A percentile compares a stretch with the other conserved stretches of the same genome.
These are phyloP conservation scores for Psilocybe cubensis DNA, from an alignment of 768 basidiomycete genomes.

Conservation along the genomic window DNA sequence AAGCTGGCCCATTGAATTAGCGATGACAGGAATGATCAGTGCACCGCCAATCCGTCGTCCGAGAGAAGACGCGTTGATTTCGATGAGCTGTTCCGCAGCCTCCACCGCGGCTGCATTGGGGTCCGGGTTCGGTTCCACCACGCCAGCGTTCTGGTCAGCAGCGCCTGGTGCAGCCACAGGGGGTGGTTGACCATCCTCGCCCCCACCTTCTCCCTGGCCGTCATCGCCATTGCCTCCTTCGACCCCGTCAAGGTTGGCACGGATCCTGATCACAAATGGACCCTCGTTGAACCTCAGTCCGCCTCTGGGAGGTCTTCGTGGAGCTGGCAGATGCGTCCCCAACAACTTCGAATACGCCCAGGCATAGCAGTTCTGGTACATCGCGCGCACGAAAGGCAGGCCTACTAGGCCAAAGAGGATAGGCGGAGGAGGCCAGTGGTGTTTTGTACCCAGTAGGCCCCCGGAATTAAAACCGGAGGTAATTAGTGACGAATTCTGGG, in stretches of 20 bases:
- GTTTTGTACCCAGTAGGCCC: constrained; percentile 23
- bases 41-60: constrained; percentile 75
- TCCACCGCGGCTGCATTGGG: constrained; percentile 44
- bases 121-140: constrained; percentile 29
- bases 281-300: constrained; percentile 33
- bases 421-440: constrained; percentile 63
- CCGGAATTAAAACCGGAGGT: constrained; percentile 22
- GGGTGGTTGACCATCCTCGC: constrained; percentile 21
- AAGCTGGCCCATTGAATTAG: constrained; percentile 65
- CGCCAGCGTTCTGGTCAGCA: constrained; percentile 41
- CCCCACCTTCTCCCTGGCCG: constrained; percentile 1
- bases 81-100: constrained; percentile 62
- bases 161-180: constrained; percentile 22
- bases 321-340: constrained; percentile 35
- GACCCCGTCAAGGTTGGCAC: constrained; percentile 27
- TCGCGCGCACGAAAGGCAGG: constrained; percentile 47
- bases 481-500: constrained; percentile 37
- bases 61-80: constrained; percentile 58
- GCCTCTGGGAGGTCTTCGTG: constrained; percentile 27
- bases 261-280: constrained; percentile 38
- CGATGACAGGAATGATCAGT: constrained; percentile 66
- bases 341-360: constrained; percentile 47
- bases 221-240: constrained; percentile 16
- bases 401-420: constrained; percentile 56
- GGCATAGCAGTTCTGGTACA: constrained; percentile 47